Evolutionary conservation across 495 filamentous ascomycete genomes (phyloP), one percentile per base, ranked within the genome.

Genomic region (Penicillium simplicissimum): DNA sequence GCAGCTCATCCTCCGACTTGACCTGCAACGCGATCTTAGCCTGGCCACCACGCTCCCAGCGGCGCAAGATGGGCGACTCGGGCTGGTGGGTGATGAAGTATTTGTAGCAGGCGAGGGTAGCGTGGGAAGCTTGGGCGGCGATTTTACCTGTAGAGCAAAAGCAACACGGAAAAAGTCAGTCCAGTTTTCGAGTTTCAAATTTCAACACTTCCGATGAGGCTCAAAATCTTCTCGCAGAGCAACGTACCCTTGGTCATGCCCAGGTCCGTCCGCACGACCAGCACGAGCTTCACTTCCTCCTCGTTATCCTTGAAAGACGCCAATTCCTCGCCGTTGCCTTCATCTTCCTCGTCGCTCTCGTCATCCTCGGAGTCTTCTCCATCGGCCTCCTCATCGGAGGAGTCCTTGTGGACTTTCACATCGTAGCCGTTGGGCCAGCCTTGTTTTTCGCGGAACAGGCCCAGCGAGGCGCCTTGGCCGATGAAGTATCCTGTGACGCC

Each of bases 91-190:
- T 75, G 58, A 84, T 77, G 58, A 92, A 84, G 38, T 85, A 80
- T 78, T 96, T 97, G 87, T 97, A 98, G 84, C 93, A 97, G 35
- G 94, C 93, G 42, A 98, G 86, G 1, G 95, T 96, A 9, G 95
- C 95, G 75, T 98, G 95, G n/a, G 89, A 89, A 75, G 87, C 90
- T 81, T 98, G 96, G 8, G 95, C 95, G 56, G 91, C 96, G 67
- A 98, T 98, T 84, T 98, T 98, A 62, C 95, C 95, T 96, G 62
- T 14, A 34, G 33, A 43, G 8, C 48, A 45, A 52, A 52, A 1
- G 34, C 21, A 54, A 58, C 34, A 52, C 45, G 55, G 28, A 56
- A 56, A 25, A 58, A 21, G 59, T 64, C 33, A 52, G 55, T n/a
- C 23, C 23, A 25, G 23, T 1, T 25, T 25, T 25, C 23, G 3